Conservation (phyloP, 78 protist species). For the Dictyostelium purpureum region DNA sequence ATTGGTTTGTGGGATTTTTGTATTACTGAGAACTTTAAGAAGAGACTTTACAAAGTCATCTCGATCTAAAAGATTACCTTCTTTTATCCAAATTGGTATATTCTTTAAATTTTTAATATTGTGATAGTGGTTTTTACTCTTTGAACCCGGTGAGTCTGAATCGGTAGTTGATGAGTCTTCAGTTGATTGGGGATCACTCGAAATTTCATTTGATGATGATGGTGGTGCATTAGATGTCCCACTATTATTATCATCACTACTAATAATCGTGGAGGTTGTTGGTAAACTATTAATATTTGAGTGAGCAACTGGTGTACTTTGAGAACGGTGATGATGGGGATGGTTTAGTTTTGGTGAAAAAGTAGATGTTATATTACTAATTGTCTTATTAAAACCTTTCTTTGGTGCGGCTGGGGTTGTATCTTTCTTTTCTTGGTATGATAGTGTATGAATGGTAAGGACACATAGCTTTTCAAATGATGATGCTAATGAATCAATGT, state of each 20-base stretch:
- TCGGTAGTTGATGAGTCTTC: conserved; percentile 38
- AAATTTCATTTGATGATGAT: background rate
- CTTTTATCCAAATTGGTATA: conserved; percentile 65
- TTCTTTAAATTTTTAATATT: background rate
- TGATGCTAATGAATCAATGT: conserved; percentile 30
- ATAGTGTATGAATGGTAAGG: conserved; percentile 42
- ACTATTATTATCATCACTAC: background rate
- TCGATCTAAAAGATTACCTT: conserved; percentile 33
- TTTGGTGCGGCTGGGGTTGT: too few species aligned
- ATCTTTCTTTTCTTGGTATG: conserved; percentile 50
- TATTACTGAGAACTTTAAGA: conserved; percentile 6
- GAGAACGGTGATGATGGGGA: background rate
- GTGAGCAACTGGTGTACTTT: too few species aligned
- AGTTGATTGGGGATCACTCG: background rate
- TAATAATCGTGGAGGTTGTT: background rate
- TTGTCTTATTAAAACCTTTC: background rate
- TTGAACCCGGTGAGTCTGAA: conserved; percentile 28
- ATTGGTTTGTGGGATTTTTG: conserved; percentile 38
- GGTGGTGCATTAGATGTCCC: background rate
- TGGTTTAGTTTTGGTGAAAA: background rate
- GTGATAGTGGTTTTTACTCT: background rate
- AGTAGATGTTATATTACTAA: background rate
- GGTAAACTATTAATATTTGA: background rate
- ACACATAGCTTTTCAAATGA: conserved; percentile 54
- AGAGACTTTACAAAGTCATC: conserved; percentile 6